Base-by-base conservation (phyloP, 2,329 filamentous ascomycete species). In the Colletotrichum lupini region DNA sequence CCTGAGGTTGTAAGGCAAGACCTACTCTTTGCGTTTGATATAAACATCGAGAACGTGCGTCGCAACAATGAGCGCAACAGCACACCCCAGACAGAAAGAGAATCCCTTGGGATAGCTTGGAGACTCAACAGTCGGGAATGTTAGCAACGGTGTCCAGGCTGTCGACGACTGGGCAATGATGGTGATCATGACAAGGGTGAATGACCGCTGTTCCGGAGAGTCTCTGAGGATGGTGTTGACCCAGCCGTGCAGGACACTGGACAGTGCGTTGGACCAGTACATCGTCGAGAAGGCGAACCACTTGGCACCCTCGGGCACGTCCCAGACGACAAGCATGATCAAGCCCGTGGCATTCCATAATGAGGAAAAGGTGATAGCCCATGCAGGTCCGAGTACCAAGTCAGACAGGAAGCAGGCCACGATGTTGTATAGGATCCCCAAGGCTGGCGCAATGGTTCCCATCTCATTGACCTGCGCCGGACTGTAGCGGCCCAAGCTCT, bases 111-210 rank as follows among this genome's bases (percentile, higher is more conserved):
- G 79, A 56, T 81, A 87, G 3, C 82, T 76, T 4, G 85, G 85
- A 0, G 81, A 81, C 73, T 87, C 84, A 5, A 84, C 81, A 0
- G 85, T 87, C 0, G 80, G 81, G 74, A 89, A 91, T 0, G 86
- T 84, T 4, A 91, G 76, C 5, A 90, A 75, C 3, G 85, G 86
- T 3, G 87, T 90, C 88, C 88, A 91, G 0, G 86, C 88, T 82
- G 65, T 89, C 85, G 46, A 89, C 80, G 2, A 87, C 87, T 90
- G 0, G 86, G 87, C 0, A 85, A 89, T 76, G 89, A 72, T 71
- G 14, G 72, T 72, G n/a, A 72, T 74, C 57, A 67, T 67, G 53
- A 72, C 72, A 28, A 71, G 56, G 4, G 72, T 74, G 37, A 74
- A 71, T 5, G 72, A 71, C 16, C 68, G 72, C 42, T 74, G 67